Conservation (phyloP, 2,329 filamentous ascomycete genomes). For the Trichoderma oligosporum region DNA sequence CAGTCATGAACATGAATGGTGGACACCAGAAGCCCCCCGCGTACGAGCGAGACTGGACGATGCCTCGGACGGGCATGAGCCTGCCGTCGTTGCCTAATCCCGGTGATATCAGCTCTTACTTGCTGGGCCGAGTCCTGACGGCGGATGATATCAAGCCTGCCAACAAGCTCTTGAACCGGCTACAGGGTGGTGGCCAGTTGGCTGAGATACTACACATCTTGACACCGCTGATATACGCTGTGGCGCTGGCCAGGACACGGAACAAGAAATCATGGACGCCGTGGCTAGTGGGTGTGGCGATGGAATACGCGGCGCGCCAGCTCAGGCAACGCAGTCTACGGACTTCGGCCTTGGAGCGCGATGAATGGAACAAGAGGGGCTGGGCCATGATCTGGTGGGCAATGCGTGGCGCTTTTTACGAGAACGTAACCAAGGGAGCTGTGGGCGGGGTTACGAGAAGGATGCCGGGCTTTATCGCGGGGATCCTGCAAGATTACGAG, state of each 20-base stretch:
- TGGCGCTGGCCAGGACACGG: constrained; percentile 69
- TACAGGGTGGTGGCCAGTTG: constrained; percentile 68
- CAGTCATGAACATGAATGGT: not conserved
- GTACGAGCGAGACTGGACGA: constrained; percentile 67
- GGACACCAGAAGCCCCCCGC: constrained; percentile 30
- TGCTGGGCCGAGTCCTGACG: constrained; percentile 84
- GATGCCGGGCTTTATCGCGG: constrained; percentile 75
- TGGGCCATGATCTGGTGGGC: constrained; percentile 94
- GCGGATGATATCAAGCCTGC: constrained; percentile 96
- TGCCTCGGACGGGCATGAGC: constrained; percentile 89
- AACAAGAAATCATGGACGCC: constrained; percentile 83
- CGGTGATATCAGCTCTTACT: constrained; percentile 78
- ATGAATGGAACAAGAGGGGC: constrained; percentile 82
- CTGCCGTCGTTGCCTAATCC: constrained; percentile 79
- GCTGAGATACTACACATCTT: constrained; percentile 92
- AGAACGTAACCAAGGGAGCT: constrained; percentile 77
- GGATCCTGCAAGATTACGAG: constrained; percentile 91
- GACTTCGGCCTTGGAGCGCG: constrained; percentile 82
- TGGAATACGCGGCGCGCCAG: constrained; percentile 88
- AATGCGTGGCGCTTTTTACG: constrained; percentile 96
- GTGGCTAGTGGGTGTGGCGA: constrained; percentile 79
- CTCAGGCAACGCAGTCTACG: constrained; percentile 69
- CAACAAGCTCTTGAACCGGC: constrained; percentile 75
- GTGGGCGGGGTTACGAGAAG: constrained; percentile 70
- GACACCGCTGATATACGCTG: constrained; percentile 79